Percentiles rank a stretch among this genome's conserved stretches.
These are phyloP conservation scores for Phylloporus sp. DNA, from an alignment of 1,284 basidiomycete species.

Conservation along the genomic window DNA sequence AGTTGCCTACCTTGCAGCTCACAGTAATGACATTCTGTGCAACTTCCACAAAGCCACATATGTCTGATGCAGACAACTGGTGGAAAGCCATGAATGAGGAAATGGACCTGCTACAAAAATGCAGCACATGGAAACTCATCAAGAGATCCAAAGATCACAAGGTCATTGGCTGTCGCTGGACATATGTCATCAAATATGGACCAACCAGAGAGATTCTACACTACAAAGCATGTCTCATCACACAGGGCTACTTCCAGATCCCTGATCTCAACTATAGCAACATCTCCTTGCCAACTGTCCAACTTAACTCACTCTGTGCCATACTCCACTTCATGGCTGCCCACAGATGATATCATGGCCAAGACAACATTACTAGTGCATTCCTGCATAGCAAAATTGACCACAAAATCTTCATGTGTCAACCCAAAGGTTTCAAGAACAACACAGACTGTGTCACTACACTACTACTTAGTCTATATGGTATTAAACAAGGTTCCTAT, in stretches of 20 bases:
- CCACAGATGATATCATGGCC: neutral
- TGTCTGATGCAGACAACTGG: constrained; percentile 26
- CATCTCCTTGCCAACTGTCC: neutral
- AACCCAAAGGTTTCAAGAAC: neutral
- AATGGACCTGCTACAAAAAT: too few relatives aligned
- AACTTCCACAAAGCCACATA: constrained; percentile 2
- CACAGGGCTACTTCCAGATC: neutral
- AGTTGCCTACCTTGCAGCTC: neutral
- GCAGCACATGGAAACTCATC: too few relatives aligned
- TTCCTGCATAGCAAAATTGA: neutral
- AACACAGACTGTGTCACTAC: neutral
- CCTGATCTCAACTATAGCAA: neutral
- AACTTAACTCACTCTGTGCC: neutral
- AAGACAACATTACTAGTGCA: neutral
- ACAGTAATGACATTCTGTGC: neutral
- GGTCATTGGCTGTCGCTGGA: constrained; percentile 41
- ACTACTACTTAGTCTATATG: too few relatives aligned
- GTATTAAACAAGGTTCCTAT: too few relatives aligned
- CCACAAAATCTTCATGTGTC: neutral
- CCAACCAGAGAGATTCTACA: constrained; percentile 30
- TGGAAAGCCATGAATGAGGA: too few relatives aligned
- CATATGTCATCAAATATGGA: constrained; percentile 42
- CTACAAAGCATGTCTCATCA: constrained; percentile 36
- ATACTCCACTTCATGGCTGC: neutral
- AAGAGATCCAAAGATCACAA: too few relatives aligned